phyloP scores from a whole-genome alignment of 495 filamentous ascomycete genomes.

The Cryomyces minteri region DNA sequence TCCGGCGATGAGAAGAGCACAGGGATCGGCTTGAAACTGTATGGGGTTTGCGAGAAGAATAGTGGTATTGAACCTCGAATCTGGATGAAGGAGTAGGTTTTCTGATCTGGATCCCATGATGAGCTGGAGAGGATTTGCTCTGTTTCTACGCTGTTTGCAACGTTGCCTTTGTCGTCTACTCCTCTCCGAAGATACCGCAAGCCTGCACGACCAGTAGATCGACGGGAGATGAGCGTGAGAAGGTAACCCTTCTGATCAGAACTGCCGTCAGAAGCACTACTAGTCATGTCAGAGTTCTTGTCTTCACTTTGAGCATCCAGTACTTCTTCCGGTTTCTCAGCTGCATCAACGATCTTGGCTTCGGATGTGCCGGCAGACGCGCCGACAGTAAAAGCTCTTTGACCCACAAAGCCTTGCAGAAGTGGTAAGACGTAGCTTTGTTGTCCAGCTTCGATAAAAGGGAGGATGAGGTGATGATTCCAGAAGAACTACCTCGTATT shows the following conservation, averaged over 20 bases:
- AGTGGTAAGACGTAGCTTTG: conserved; percentile 56
- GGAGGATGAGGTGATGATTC: conserved; percentile 59
- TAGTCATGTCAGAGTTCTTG: not conserved
- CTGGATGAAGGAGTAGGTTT: conserved; percentile 69
- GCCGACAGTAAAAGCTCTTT: conserved; percentile 55
- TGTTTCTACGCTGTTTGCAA: conserved; percentile 84
- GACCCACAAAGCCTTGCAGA: conserved; percentile 90
- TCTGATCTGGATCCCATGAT: conserved; percentile 39
- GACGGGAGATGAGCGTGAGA: conserved; percentile 72
- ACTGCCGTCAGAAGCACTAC: not conserved
- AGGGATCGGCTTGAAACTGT: conserved; percentile 77
- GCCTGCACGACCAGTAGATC: conserved; percentile 69
- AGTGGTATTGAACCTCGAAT: conserved; percentile 75
- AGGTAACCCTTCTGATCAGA: conserved; percentile 27
- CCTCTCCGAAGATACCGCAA: conserved; percentile 84
- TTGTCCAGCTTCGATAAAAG: conserved; percentile 54
- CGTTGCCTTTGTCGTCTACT: conserved; percentile 69
- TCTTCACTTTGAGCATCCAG: conserved; percentile 1
- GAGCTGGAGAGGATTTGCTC: conserved; percentile 70
- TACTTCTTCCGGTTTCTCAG: conserved; percentile 4
- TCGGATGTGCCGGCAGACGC: conserved; percentile 9
- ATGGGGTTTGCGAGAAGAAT: conserved; percentile 86
- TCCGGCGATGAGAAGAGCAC: conserved; percentile 58
- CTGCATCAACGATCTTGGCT: conserved; percentile 12
- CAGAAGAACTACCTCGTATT: conserved; percentile 52